Conservation (phyloP, 108 stramenopile genomes). For the Cyclostephanos tholiformis region DNA sequence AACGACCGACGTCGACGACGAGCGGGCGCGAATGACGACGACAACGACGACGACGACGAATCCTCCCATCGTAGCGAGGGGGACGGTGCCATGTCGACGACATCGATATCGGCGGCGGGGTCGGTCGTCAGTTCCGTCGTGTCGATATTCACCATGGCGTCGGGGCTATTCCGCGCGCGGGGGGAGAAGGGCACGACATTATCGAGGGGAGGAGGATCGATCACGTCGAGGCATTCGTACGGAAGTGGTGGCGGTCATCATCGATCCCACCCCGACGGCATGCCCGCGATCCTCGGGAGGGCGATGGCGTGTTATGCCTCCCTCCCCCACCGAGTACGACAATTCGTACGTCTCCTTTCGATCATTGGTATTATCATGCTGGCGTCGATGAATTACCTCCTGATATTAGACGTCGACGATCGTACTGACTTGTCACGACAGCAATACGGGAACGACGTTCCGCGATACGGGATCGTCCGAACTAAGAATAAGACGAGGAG, state of each 20-base stretch:
- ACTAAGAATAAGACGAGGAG: not conserved
- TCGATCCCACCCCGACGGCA: no score
- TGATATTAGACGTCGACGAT: conserved; percentile 2
- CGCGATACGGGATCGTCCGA: no score
- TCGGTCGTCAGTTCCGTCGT: not conserved
- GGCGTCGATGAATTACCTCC: conserved; percentile 41
- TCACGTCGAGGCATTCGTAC: no score
- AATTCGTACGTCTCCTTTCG: conserved; percentile 35
- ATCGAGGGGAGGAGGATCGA: no score
- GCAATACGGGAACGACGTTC: not conserved
- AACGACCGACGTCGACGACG: no score
- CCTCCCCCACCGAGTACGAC: conserved; percentile 29
- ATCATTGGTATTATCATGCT: conserved; percentile 30
- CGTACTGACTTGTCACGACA: not conserved
- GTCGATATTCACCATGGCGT: not conserved
- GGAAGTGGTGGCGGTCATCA: no score
- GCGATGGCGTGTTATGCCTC: conserved; percentile 7
- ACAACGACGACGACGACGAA: conserved; percentile 2
- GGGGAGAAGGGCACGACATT: not conserved
- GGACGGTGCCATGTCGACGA: conserved; percentile 1
- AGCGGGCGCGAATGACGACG: no score
- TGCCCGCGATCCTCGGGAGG: not conserved
- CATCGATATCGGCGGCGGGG: not conserved
- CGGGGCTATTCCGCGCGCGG: not conserved
- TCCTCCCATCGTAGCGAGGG: not conserved